Conservation (phyloP, 108 stramenopile species). For the Skeletonema costatum region DNA sequence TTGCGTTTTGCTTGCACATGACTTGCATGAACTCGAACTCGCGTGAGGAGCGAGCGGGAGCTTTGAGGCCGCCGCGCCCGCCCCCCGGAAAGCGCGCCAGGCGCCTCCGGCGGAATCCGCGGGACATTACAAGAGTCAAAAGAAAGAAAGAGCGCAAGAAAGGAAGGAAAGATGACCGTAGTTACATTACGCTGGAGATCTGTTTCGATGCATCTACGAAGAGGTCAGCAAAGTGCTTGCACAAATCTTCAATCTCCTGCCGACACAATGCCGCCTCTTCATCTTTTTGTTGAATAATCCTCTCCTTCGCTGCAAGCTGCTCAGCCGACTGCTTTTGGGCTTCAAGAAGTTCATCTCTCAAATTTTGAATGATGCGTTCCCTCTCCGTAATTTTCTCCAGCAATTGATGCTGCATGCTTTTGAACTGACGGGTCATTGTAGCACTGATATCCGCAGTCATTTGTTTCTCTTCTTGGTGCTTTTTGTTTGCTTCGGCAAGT, state of each 20-base stretch:
- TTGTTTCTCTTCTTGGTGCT: constrained; percentile 67
- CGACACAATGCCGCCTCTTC: constrained; percentile 59
- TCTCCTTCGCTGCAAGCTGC: constrained; percentile 60
- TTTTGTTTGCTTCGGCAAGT: constrained; percentile 54
- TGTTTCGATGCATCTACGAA: constrained; percentile 58
- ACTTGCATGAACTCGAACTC: no score
- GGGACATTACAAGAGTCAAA: no score
- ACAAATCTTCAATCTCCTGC: constrained; percentile 75
- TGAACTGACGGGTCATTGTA: constrained; percentile 89
- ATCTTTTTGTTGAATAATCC: constrained; percentile 63
- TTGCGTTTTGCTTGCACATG: no score
- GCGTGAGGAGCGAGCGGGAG: no score
- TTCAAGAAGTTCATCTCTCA: constrained; percentile 70
- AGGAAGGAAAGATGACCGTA: no score
- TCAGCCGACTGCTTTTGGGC: constrained; percentile 47
- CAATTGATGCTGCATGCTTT: constrained; percentile 85
- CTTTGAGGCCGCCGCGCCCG: no score
- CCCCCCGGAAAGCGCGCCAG: no score
- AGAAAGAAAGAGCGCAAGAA: no score
- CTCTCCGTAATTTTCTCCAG: constrained; percentile 76
- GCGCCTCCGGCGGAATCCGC: no score
- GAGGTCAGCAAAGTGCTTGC: constrained; percentile 78
- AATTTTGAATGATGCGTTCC: constrained; percentile 63
- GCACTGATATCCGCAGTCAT: constrained; percentile 62
- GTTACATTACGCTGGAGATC: constrained; percentile 4